These are phyloP conservation scores for Diaporthe sp. DNA, from an alignment of 2,329 filamentous ascomycete genomes.

Conservation along the genomic window DNA sequence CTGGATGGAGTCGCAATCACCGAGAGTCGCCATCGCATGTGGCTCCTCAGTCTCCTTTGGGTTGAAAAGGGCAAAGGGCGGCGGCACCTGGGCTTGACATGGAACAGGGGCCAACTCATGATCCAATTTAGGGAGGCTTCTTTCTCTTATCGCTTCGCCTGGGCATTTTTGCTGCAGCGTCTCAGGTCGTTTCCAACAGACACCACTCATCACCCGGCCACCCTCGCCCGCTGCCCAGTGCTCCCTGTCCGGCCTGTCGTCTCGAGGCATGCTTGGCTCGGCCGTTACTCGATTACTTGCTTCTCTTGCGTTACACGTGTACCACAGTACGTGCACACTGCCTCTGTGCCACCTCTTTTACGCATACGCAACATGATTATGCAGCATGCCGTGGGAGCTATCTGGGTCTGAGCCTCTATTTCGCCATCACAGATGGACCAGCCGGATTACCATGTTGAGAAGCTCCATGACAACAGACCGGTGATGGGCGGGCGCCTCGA, in stretches of 20 bases:
- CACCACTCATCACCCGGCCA: neutral
- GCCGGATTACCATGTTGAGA: neutral
- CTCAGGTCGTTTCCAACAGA: constrained; percentile 24
- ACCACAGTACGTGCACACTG: neutral
- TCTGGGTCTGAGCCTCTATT: neutral
- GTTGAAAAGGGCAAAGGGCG: constrained; percentile 21
- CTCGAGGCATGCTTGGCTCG: constrained; percentile 6
- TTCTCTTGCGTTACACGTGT: neutral
- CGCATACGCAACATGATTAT: constrained; percentile 8
- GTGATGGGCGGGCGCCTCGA: neutral
- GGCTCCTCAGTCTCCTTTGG: constrained; percentile 7
- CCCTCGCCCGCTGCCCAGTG: neutral
- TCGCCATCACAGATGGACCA: neutral
- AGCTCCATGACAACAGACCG: neutral
- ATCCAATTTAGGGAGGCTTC: constrained; percentile 13
- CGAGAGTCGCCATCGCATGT: constrained; percentile 27
- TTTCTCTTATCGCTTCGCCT: constrained; percentile 18
- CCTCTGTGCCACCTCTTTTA: neutral
- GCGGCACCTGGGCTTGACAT: constrained; percentile 4
- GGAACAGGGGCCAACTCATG: constrained; percentile 16
- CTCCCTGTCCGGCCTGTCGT: neutral
- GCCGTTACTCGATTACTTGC: neutral
- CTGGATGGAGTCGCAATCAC: constrained; percentile 34
- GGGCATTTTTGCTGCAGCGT: constrained; percentile 11
- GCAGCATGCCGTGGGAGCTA: neutral